Evolutionary conservation across 208 protist species (phyloP), one percentile per base, ranked within the genome.

Genomic region (Leishmania major): DNA sequence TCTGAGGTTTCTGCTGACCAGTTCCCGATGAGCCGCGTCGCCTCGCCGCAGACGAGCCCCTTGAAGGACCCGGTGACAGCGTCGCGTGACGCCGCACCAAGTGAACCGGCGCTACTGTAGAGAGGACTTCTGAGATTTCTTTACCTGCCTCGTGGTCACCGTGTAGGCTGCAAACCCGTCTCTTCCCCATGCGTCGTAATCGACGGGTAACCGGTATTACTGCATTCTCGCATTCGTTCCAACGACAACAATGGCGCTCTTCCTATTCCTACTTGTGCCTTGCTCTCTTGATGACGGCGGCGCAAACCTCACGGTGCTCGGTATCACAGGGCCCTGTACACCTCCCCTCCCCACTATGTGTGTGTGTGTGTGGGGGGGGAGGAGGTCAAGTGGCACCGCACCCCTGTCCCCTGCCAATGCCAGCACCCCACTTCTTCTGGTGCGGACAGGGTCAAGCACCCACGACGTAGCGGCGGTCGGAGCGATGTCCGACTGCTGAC

Each of bases 1-100:
- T 80, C 79, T 0, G 87, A 91, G 62, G 78, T 88, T 11, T 80
- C 77, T n/a, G 80, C 72, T 70, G 88, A 89, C 49, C 79, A 75
- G 22, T 84, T 84, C 51, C 80, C 75, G 1, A 43, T 84, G 47
- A 78, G 75, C 7, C 77, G 67, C 31, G 47, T 51, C 0, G 17
- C 80, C 25, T 43, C 74, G 3, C 40, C 60, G 28, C 74, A 70
- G 77, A 69, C 67, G 2, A 77, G 57, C 43, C 71, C 77, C 5
- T 7, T 74, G 40, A 76, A 55, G 64, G 66, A 80, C 43, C 7
- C 51, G 22, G 35, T 49, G n/a, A 25, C 75, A 13, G 69, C 60
- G 64, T 66, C n/a, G 35, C 31, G 49, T 62, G 72, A 60, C 28
- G 47, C 31, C 40, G 71, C 51, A 35, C 8, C 19, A 35, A n/a